Evolutionary conservation across 2,329 filamentous ascomycete genomes (phyloP), one percentile per base, ranked within the genome.

Genomic region (Exophiala aquamarina): DNA sequence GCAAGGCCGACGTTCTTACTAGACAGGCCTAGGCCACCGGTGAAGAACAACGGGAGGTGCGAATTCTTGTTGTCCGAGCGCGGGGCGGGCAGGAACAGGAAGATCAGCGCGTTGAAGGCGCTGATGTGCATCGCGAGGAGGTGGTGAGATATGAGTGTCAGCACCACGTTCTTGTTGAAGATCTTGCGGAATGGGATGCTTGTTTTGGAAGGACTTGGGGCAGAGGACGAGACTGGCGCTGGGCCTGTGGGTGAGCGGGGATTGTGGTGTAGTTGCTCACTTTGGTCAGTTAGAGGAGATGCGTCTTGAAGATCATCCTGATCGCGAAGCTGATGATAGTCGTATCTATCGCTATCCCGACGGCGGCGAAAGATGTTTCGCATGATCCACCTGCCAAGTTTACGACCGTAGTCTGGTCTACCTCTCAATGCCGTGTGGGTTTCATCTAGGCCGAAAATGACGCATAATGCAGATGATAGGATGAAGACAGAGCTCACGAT

Each of bases 51-150:
- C 0, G 63, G 66, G 38, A 46, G 51, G 37, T 41, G 62, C 21
- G 52, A 31, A 15, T 54, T 21, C 10, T 42, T 23, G 49, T 59
- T 59, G 31, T 37, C 14, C 52, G 73, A 81, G 3, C 84, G 82
- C 0, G 85, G 83, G 0, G 85, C 86, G 1, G 87, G 88, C 36
- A 91, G 75, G 65, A 91, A 90, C 41, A 89, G 76, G 51, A 87
- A 87, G 72, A 84, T 88, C 35, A 91, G 77, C 2, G 84, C 79
- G 61, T 87, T 86, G 71, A 89, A 91, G 20, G 86, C 84, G 50
- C 83, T 85, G 59, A 89, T 75, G 67, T 89, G 85, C 60, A 89
- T 82, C 54, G 86, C 83, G 57, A 87, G 82, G 39, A 89, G 78
- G 23, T 83, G 83, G 54, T 84, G 82, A 19, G 76, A 78, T 38